Conservation (phyloP, 176 grass and related monocot genomes). For the Hsuehochloa calcarea region DNA sequence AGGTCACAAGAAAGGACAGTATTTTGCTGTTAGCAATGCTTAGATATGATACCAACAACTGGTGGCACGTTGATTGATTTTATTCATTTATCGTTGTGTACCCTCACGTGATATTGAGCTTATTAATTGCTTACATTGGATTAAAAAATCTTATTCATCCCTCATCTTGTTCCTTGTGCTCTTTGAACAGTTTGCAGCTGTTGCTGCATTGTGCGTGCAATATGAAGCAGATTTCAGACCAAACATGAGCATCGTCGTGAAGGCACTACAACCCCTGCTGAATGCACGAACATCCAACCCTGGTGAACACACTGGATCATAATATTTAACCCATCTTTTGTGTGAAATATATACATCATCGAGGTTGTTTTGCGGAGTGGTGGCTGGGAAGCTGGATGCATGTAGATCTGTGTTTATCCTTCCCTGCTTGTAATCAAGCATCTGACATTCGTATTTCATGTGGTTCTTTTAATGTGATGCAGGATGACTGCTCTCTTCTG, state of each 20-base stretch:
- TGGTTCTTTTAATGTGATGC: constrained; percentile 3
- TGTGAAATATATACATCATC: no score
- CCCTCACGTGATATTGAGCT: background rate
- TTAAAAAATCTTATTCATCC: background rate
- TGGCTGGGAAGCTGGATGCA: constrained; percentile 11
- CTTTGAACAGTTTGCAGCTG: constrained; percentile 46
- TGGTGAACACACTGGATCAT: constrained; percentile 25
- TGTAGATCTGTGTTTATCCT: background rate
- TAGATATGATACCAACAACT: background rate
- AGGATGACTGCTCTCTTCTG: constrained; percentile 7
- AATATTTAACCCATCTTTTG: constrained; percentile 2
- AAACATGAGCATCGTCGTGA: constrained; percentile 63
- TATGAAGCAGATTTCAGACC: constrained; percentile 58
- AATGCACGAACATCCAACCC: constrained; percentile 43
- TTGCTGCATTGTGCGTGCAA: constrained; percentile 52
- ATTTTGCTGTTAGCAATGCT: background rate
- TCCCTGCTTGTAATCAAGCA: background rate
- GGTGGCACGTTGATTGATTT: background rate
- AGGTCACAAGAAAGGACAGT: background rate
- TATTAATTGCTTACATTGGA: background rate
- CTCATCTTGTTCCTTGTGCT: constrained; percentile 3
- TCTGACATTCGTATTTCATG: background rate
- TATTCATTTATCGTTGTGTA: background rate
- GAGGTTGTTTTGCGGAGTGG: background rate
- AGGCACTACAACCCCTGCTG: constrained; percentile 51